Evolutionary conservation across 1,139 yeast genomes (phyloP), one percentile per base, ranked within the genome.

Genomic region (Diutina rugosa): DNA sequence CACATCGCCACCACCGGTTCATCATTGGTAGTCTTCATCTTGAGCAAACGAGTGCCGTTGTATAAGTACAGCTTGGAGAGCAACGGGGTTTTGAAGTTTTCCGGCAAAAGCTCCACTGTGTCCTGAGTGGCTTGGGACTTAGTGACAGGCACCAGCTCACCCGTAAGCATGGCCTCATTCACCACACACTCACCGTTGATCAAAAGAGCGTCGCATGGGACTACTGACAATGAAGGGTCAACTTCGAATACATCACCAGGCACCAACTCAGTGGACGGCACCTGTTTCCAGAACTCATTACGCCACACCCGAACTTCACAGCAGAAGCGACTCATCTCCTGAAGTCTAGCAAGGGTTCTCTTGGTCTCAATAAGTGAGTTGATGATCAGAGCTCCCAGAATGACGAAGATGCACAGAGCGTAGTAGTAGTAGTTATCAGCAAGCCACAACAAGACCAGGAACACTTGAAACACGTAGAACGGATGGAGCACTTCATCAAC

Each of bases 211-310:
- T 95, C 99, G 67, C 97, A 90, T 0, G 99, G 99, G 56, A 91
- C 76, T 0, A 79, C 65, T 4, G 73, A 64, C 59, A 93, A 73
- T 0, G 87, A 80, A 0, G 98, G 96, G 65, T 91, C 98, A 44
- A 95, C 82, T 70, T 95, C 99, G 67, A 85, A 88, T 0, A 90
- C 82, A 69, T 93, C 99, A 55, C 99, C 99, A 0, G 99, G 98
- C 0, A 93, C 97, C 56, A 93, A 76, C 56, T 90, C 95, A n/a
- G 78, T 76, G 1, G 96, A 87, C 51, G 80, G 78, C 1, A 87
- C 76, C 61, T 87, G 91, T 56, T 85, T 87, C 99, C 99, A 93
- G 68, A 89, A 93, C 9, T 87, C 96, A 66, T 88, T 90, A 67
- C 99, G 81, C 80, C 95, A 84, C 1, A 89, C 97, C 65, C 98